A percentile compares a stretch with the other conserved stretches of the same genome.
Evolutionary conservation across 2,329 filamentous ascomycete species (phyloP).

Genomic region (Coleophoma eucalyptorum): DNA sequence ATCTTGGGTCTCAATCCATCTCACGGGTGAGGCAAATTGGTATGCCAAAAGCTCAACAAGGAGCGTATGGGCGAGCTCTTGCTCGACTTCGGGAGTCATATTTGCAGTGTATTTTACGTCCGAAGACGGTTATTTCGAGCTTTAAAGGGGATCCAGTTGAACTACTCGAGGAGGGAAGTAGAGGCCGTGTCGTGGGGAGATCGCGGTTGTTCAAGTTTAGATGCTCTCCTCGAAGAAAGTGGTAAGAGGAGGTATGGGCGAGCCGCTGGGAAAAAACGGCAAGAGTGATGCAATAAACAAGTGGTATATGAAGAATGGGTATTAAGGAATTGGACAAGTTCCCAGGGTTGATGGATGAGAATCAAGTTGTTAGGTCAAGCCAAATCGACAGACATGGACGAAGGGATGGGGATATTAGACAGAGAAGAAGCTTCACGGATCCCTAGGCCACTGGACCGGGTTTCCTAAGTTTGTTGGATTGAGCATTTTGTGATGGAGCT

Average conservation of each 20-base stretch:
- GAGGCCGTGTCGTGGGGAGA: too few relatives aligned
- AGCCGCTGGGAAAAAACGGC: neutral
- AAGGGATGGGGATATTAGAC: neutral
- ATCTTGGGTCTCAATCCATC: slow-evolving; percentile 99
- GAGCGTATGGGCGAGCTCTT: slow-evolving; percentile 97
- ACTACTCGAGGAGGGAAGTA: too few relatives aligned
- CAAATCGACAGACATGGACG: neutral
- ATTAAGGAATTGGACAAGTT: slow-evolving; percentile 1
- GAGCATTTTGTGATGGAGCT: slow-evolving; percentile 1
- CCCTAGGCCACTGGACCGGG: neutral
- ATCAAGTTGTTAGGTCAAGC: neutral
- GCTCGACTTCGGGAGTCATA: slow-evolving; percentile 98
- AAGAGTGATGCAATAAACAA: neutral
- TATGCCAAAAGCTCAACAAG: slow-evolving; percentile 98
- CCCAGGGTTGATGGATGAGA: neutral
- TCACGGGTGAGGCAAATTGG: slow-evolving; percentile 96
- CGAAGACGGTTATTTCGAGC: slow-evolving; percentile 17
- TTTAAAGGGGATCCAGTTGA: slow-evolving; percentile 11
- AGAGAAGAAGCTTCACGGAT: neutral
- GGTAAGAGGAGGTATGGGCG: neutral
- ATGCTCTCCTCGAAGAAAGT: neutral
- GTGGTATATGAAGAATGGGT: slow-evolving; percentile 2
- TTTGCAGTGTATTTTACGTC: slow-evolving; percentile 33
- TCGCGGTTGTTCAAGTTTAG: too few relatives aligned
- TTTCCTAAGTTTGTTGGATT: slow-evolving; percentile 1